Evolutionary conservation across 768 basidiomycete genomes (phyloP).

Genomic region (Candolleomyces eurysporus): DNA sequence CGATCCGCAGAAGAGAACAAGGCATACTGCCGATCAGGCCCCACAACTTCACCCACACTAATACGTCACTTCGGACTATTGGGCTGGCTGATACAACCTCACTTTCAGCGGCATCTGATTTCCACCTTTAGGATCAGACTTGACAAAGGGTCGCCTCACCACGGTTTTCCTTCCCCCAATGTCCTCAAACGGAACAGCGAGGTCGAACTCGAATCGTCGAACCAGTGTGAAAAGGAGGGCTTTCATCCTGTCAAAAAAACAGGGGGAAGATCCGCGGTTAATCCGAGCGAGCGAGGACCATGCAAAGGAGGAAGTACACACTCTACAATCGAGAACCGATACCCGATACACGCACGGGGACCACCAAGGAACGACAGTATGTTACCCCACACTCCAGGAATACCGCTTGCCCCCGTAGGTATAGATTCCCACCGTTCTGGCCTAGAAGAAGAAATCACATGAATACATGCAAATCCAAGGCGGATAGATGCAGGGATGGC

Average conservation of each 20-base stretch:
- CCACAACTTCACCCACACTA: not conserved
- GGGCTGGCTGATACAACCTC: conserved; percentile 4
- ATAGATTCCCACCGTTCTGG: conserved; percentile 60
- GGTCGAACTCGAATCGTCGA: conserved; percentile 46
- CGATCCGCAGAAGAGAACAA: no score
- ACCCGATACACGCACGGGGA: conserved; percentile 65
- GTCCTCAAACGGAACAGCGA: conserved; percentile 40
- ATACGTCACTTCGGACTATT: not conserved
- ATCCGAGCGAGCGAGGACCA: not conserved
- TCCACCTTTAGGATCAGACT: conserved; percentile 29
- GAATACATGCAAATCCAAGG: not conserved
- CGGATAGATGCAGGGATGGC: not conserved
- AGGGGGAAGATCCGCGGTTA: not conserved
- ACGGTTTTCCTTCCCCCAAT: conserved; percentile 30
- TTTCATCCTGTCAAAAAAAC: conserved; percentile 22
- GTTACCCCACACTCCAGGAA: conserved; percentile 64
- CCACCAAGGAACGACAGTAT: conserved; percentile 64
- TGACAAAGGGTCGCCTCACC: conserved; percentile 44
- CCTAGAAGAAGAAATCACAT: conserved; percentile 33
- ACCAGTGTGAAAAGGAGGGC: conserved; percentile 29
- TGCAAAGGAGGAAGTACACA: conserved; percentile 25
- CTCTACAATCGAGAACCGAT: conserved; percentile 62
- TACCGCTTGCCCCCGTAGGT: conserved; percentile 38
- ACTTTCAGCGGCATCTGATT: conserved; percentile 45
- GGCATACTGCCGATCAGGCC: no score